phyloP scores from a whole-genome alignment of 768 basidiomycete species.

The Mycena filopes region DNA sequence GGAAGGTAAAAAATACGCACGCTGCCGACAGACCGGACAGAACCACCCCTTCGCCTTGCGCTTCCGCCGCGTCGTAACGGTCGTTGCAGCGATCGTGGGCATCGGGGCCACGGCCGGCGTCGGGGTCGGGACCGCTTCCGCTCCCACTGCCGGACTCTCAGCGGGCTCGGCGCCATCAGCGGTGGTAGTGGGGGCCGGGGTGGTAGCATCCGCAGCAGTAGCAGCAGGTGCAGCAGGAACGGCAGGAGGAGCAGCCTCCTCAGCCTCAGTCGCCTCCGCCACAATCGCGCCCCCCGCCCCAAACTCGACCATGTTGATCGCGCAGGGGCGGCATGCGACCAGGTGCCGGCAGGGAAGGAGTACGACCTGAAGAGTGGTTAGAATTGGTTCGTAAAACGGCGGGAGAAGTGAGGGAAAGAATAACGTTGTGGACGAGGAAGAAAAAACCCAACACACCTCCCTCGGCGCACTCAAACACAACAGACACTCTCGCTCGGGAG shows the following conservation, averaged over 20 bases:
- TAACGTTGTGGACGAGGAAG: too few relatives aligned
- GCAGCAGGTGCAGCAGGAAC: slow-evolving; percentile 43
- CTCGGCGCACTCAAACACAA: slow-evolving; percentile 67
- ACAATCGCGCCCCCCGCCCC: slow-evolving; percentile 90
- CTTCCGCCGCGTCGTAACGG: slow-evolving; percentile 71
- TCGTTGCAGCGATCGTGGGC: slow-evolving; percentile 36
- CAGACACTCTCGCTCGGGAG: slow-evolving; percentile 89
- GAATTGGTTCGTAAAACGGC: not conserved
- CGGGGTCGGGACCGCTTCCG: slow-evolving; percentile 30
- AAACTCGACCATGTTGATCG: slow-evolving; percentile 97
- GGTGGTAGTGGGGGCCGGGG: slow-evolving; percentile 23
- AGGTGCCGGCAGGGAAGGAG: slow-evolving; percentile 93
- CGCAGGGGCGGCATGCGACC: slow-evolving; percentile 95
- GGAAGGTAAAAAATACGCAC: slow-evolving; percentile 57
- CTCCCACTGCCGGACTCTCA: not conserved
- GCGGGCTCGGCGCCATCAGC: not conserved
- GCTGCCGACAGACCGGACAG: slow-evolving; percentile 96
- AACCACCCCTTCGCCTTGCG: slow-evolving; percentile 97
- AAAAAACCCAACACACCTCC: slow-evolving; percentile 5
- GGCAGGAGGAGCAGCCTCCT: slow-evolving; percentile 35
- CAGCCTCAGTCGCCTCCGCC: slow-evolving; percentile 58
- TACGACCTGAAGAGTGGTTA: slow-evolving; percentile 85
- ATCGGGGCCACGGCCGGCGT: slow-evolving; percentile 9
- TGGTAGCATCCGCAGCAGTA: slow-evolving; percentile 39
- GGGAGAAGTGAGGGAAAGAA: not conserved